Evolutionary conservation across 768 basidiomycete genomes (phyloP).

Genomic region (Suillus occidentalis): DNA sequence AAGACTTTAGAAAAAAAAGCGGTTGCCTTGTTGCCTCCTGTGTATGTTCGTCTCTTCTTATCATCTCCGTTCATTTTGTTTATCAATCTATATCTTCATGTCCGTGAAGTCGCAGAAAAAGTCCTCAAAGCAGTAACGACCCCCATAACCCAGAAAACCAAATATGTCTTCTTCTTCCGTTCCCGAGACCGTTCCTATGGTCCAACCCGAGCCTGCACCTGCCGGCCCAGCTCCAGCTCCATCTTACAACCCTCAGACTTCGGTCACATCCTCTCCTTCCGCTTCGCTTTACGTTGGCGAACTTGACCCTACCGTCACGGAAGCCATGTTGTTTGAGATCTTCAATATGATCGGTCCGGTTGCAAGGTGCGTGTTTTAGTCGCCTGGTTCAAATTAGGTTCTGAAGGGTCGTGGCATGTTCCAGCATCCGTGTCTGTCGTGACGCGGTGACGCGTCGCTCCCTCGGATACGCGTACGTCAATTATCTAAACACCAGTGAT

Average conservation of each 20-base stretch:
- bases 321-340: slow-evolving; percentile 99
- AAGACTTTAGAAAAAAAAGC: slow-evolving; percentile 68
- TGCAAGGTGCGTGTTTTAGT: slow-evolving; percentile 66
- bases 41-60: slow-evolving; percentile 42
- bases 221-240: slow-evolving; percentile 48
- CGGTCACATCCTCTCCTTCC: slow-evolving; percentile 69
- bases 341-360: slow-evolving; percentile 99
- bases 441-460: slow-evolving; percentile 99
- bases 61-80: slow-evolving; percentile 18
- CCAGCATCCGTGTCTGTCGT: slow-evolving; percentile 97
- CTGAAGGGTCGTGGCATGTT: neutral
- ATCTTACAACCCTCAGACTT: slow-evolving; percentile 53
- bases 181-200: slow-evolving; percentile 53
- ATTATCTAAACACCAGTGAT: slow-evolving; percentile 94
- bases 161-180: slow-evolving; percentile 61
- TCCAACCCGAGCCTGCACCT: slow-evolving; percentile 48
- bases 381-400: neutral
- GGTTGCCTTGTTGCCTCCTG: slow-evolving; percentile 76
- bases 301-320: slow-evolving; percentile 95
- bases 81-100: slow-evolving; percentile 16
- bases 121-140: slow-evolving; percentile 93
- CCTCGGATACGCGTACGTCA: slow-evolving; percentile 99
- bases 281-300: slow-evolving; percentile 99
- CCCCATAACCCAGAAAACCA: slow-evolving; percentile 52
- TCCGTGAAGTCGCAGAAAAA: slow-evolving; percentile 65